Evolutionary conservation across 2,329 filamentous ascomycete genomes (phyloP), one percentile per base, ranked within the genome.

Genomic region (Trichophyton benhamiae): DNA sequence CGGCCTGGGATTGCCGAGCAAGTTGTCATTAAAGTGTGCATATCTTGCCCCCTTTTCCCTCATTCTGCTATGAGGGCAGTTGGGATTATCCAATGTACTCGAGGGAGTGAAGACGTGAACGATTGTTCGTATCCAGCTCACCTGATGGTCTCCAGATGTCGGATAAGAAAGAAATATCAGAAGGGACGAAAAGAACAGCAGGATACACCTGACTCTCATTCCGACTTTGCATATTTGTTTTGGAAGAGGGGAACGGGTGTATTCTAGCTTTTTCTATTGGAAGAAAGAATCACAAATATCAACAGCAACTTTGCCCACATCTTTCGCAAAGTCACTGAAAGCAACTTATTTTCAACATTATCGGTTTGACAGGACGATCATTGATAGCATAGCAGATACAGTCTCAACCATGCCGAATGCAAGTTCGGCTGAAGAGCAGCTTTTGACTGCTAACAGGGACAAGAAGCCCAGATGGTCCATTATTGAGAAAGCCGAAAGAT

Each of bases 401-500:
- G 6, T 30, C 27, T 20, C 41, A 30, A 53, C 9, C 8, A 27
- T n/a, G 49, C 15, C 25, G 27, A 33, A 7, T 15, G 5, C 22
- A n/a, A 25, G 13, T 15, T 17, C 22, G 13, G 13, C 22, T 13
- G 22, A 53, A 53, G 22, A 53, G n/a, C 49, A 53, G 22, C 22
- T 22, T n/a, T 30, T 53, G 49, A 7, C 27, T 30, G 49, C 11
- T 30, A 6, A 53, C 2, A 25, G 49, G 2, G 25, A 53, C 3
- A 15, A 2, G 49, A 53, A 52, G 15, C 25, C 64, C 30, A 67
- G 63, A 42, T 66, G 66, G 17, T 65, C 68, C 2, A 65, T 76
- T n/a, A 61, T 76, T 38, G 67, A 67, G n/a, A 70, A 68, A 63
- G 77, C 77, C 1, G 75, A 76, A 33, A 66, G 64, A 57, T 80